phyloP scores from a whole-genome alignment of 805 yeast genomes.

The Yamadazyma akitaensis region DNA sequence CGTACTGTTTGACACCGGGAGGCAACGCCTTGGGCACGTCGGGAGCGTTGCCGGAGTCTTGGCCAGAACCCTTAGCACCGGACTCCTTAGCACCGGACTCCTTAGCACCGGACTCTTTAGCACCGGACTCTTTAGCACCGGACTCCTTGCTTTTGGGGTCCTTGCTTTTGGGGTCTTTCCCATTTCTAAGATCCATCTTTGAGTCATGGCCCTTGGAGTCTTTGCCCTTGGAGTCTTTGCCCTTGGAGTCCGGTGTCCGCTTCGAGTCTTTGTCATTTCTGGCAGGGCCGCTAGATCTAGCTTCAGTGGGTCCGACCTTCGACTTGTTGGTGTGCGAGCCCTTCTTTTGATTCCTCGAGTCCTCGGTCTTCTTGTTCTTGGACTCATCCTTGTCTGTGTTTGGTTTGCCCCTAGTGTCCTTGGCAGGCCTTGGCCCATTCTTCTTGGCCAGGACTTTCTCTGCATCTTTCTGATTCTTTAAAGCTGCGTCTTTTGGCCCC shows the following conservation, averaged over 20 bases:
- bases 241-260: too few species aligned
- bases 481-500: too few species aligned
- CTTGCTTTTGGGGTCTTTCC: not conserved
- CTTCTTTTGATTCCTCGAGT: too few species aligned
- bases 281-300: not conserved
- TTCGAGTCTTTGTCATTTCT: not conserved
- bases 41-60: not conserved
- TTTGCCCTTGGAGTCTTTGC: not conserved
- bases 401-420: too few species aligned
- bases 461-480: too few species aligned
- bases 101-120: not conserved
- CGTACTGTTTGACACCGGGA: slow-evolving; percentile 26
- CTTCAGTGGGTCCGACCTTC: too few species aligned
- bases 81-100: not conserved
- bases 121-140: not conserved
- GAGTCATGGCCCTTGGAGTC: not conserved
- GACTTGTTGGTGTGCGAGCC: too few species aligned
- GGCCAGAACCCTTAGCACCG: not conserved
- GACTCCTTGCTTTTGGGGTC: not conserved
- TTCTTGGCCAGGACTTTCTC: too few species aligned
- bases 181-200: not conserved
- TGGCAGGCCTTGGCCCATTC: too few species aligned
- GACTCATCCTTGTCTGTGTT: too few species aligned
- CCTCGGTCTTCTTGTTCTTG: too few species aligned
- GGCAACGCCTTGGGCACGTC: too few species aligned